Conservation (phyloP, 1,139 yeast species). For the Trichomonascaceae sp. region DNA sequence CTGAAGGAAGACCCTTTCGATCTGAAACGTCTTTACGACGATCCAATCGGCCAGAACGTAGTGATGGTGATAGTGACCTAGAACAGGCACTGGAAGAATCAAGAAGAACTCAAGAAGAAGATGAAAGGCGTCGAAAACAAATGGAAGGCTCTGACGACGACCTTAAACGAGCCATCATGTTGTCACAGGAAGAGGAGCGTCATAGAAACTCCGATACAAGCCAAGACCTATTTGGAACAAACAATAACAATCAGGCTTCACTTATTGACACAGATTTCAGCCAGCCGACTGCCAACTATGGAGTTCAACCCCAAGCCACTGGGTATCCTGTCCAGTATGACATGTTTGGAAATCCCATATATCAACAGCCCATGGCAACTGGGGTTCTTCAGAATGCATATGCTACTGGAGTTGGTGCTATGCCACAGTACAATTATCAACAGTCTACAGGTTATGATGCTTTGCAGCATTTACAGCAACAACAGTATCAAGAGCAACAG, state of each 20-base stretch:
- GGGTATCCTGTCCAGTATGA: conserved; percentile 34
- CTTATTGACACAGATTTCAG: conserved; percentile 22
- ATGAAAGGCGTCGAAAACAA: conserved; percentile 50
- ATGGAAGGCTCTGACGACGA: conserved; percentile 57
- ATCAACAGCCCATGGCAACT: conserved; percentile 44
- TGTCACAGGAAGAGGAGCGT: conserved; percentile 83
- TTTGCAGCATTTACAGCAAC: conserved; percentile 32
- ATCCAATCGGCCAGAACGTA: conserved; percentile 15
- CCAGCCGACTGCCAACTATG: conserved; percentile 12
- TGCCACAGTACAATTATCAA: conserved; percentile 23
- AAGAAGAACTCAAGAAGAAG: conserved; percentile 79
- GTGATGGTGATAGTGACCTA: conserved; percentile 72
- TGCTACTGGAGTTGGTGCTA: conserved; percentile 25
- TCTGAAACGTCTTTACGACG: conserved; percentile 10
- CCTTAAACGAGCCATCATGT: conserved; percentile 70
- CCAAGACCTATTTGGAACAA: conserved; percentile 11
- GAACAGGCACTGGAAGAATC: conserved; percentile 81
- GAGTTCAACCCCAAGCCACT: conserved; percentile 1
- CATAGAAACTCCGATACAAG: conserved; percentile 28
- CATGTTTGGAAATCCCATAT: conserved; percentile 74
- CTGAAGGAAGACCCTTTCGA: conserved; percentile 14
- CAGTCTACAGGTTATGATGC: conserved; percentile 30
- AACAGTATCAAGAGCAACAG: background rate
- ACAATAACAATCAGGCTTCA: conserved; percentile 28
- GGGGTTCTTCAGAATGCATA: conserved; percentile 45